Evolutionary conservation across 208 protist genomes (phyloP).

Genomic region (Trypanosomatidae sp.): DNA sequence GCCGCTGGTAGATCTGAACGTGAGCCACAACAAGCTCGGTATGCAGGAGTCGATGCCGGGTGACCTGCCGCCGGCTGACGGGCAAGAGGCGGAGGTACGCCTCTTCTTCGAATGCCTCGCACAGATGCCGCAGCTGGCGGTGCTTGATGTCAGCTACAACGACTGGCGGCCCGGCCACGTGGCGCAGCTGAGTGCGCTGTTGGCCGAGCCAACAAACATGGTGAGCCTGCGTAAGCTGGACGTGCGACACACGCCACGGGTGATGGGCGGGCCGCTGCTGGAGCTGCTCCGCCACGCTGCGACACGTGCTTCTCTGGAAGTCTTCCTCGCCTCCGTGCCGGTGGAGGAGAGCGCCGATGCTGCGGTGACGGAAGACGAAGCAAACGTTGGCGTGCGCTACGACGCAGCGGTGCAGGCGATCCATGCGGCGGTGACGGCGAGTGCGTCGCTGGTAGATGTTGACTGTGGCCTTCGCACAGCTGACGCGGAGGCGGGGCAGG

Average conservation of each 20-base stretch:
- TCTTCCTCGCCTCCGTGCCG: constrained; percentile 30
- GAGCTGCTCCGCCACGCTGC: constrained; percentile 34
- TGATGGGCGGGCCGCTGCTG: constrained; percentile 45
- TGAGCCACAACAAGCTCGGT: constrained; percentile 81
- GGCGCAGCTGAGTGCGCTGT: constrained; percentile 31
- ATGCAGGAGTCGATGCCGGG: constrained; percentile 30
- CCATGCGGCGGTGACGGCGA: constrained; percentile 24
- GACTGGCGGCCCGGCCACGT: constrained; percentile 61
- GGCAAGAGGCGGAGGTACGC: constrained; percentile 34
- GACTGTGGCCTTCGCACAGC: constrained; percentile 21
- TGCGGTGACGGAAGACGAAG: not conserved
- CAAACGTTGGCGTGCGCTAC: not conserved
- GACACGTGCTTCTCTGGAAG: constrained; percentile 35
- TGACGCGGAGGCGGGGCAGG: no score
- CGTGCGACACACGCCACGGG: constrained; percentile 32
- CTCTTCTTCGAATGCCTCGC: constrained; percentile 36
- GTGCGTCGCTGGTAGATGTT: constrained; percentile 45
- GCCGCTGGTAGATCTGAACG: constrained; percentile 42
- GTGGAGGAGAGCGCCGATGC: constrained; percentile 4
- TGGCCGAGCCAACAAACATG: constrained; percentile 5
- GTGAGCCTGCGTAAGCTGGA: constrained; percentile 18
- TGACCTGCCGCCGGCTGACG: not conserved
- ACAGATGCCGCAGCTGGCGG: constrained; percentile 37
- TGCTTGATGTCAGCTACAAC: constrained; percentile 72
- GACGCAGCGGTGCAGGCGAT: constrained; percentile 35